Evolutionary conservation across 371 early-diverging fungal species (phyloP).

Genomic region (Mucor mucedo): DNA sequence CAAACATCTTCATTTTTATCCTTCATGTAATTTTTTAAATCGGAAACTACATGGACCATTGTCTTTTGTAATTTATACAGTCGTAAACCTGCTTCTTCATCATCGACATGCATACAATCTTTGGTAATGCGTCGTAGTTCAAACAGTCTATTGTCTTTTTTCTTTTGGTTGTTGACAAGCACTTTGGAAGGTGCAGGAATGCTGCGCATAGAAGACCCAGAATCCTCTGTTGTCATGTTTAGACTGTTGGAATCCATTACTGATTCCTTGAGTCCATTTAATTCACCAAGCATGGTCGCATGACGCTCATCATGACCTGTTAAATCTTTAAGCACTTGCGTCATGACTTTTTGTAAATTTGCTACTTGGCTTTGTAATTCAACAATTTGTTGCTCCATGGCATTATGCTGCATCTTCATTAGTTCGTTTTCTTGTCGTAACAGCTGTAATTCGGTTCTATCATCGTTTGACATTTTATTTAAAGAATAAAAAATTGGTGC

Average conservation of each 20-base stretch:
- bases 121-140: constrained; percentile 21
- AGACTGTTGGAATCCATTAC: constrained; percentile 13
- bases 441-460: background rate
- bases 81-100: constrained; percentile 25
- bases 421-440: background rate
- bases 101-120: constrained; percentile 18
- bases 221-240: background rate
- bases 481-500: constrained; percentile 1
- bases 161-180: constrained; percentile 19
- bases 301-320: constrained; percentile 14
- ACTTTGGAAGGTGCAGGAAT: constrained; percentile 30
- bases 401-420: background rate
- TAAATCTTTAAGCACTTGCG: background rate
- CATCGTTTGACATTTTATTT: background rate
- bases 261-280: constrained; percentile 12
- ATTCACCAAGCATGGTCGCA: constrained; percentile 9
- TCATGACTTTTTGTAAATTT: background rate
- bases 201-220: constrained; percentile 7
- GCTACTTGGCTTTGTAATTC: background rate
- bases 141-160: constrained; percentile 23
- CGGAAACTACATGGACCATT: constrained; percentile 26
- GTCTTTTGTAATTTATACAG: constrained; percentile 27
- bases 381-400: background rate
- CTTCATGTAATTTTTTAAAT: constrained; percentile 24
- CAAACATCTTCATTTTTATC: constrained; percentile 11